These are phyloP conservation scores for Lachancea quebecensis DNA, from an alignment of 805 yeast species.

Conservation along the genomic window DNA sequence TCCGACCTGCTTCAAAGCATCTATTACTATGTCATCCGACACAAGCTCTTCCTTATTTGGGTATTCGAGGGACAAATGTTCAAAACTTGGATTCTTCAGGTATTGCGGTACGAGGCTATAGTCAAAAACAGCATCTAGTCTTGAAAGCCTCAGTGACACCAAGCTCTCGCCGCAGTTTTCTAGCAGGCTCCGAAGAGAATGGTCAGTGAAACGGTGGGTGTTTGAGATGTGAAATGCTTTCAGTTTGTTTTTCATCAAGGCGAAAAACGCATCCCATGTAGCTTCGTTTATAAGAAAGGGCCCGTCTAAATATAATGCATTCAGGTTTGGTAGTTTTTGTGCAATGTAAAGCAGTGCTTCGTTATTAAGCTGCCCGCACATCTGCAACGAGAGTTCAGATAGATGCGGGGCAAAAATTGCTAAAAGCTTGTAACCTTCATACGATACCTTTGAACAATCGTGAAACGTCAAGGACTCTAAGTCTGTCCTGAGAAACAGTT, in stretches of 20 bases:
- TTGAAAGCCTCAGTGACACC: constrained; percentile 50
- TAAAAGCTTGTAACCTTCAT: constrained; percentile 57
- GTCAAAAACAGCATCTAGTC: constrained; percentile 66
- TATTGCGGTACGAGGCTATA: constrained; percentile 63
- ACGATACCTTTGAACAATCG: constrained; percentile 83
- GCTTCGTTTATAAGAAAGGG: constrained; percentile 75
- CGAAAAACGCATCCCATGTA: constrained; percentile 74
- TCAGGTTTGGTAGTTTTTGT: constrained; percentile 49
- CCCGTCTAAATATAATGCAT: constrained; percentile 67
- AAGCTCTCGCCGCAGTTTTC: constrained; percentile 54
- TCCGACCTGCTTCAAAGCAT: constrained; percentile 56
- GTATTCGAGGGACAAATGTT: constrained; percentile 57
- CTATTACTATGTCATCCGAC: constrained; percentile 59
- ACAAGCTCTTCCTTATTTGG: constrained; percentile 62
- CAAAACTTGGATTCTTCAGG: constrained; percentile 38
- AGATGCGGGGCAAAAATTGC: constrained; percentile 76
- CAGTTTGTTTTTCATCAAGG: constrained; percentile 46
- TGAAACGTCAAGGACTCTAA: constrained; percentile 61
- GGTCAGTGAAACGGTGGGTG: constrained; percentile 76
- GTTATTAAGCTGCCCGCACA: constrained; percentile 91
- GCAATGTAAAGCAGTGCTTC: constrained; percentile 61
- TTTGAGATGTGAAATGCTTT: constrained; percentile 58
- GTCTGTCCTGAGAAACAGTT: constrained; percentile 62
- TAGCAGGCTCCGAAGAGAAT: constrained; percentile 54
- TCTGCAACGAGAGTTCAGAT: constrained; percentile 57